Percentiles rank a stretch among this genome's conserved stretches.
phyloP scores from a whole-genome alignment of 1,139 yeast genomes.

The Yamadazyma mexicana region DNA sequence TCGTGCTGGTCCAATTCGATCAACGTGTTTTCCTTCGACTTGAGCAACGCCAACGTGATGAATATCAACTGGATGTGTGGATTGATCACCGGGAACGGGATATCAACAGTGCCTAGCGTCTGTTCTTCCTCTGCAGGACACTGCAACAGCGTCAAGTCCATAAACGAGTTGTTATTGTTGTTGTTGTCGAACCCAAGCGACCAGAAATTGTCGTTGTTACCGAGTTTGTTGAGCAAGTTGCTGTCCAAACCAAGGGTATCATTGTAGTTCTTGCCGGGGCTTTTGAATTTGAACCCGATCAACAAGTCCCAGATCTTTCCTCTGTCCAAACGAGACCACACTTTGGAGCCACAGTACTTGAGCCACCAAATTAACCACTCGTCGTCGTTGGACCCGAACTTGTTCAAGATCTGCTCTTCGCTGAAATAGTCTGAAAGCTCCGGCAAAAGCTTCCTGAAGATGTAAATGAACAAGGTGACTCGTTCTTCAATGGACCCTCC shows the following conservation, averaged over 20 bases:
- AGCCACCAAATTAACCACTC: slow-evolving; percentile 97
- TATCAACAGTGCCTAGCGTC: slow-evolving; percentile 16
- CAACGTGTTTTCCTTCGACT: slow-evolving; percentile 74
- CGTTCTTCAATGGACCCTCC: slow-evolving; percentile 74
- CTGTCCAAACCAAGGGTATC: slow-evolving; percentile 27
- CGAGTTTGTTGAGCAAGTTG: slow-evolving; percentile 31
- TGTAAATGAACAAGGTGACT: slow-evolving; percentile 70
- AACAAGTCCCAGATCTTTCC: slow-evolving; percentile 89
- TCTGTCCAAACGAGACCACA: slow-evolving; percentile 77
- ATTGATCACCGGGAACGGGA: slow-evolving; percentile 70
- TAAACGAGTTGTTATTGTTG: slow-evolving; percentile 6
- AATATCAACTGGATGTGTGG: slow-evolving; percentile 80
- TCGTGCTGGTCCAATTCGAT: slow-evolving; percentile 90
- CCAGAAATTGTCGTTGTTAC: slow-evolving; percentile 47
- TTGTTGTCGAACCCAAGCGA: slow-evolving; percentile 17
- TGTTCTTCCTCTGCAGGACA: neutral
- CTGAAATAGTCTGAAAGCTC: slow-evolving; percentile 75
- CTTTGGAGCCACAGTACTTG: slow-evolving; percentile 88
- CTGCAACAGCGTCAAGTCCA: slow-evolving; percentile 3
- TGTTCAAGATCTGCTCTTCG: slow-evolving; percentile 74
- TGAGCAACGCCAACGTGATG: slow-evolving; percentile 74
- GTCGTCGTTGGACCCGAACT: slow-evolving; percentile 66
- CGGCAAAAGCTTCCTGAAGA: slow-evolving; percentile 64
- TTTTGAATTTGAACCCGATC: slow-evolving; percentile 71
- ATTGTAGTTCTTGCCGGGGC: slow-evolving; percentile 32